A percentile compares a stretch with the other conserved stretches of the same genome.
These are phyloP conservation scores for Trichothecium sympodiale DNA, from an alignment of 2,329 filamentous ascomycete genomes.

Conservation along the genomic window DNA sequence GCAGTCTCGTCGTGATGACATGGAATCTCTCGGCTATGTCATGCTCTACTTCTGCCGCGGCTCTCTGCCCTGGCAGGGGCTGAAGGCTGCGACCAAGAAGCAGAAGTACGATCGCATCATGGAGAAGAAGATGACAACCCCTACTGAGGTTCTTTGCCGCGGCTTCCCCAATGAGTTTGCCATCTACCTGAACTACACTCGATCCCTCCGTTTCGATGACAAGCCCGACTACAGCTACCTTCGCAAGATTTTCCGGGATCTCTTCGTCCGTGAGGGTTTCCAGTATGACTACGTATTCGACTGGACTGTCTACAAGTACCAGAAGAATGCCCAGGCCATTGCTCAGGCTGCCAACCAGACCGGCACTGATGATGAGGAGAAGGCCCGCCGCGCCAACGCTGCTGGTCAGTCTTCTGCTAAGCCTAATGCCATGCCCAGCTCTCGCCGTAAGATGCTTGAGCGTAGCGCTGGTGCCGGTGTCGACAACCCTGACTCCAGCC, in stretches of 20 bases:
- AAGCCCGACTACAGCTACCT: constrained; percentile 99
- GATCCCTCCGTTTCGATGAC: constrained; percentile 96
- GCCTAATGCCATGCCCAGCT: constrained; percentile 64
- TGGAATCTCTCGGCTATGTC: constrained; percentile 97
- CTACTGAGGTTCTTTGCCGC: constrained; percentile 95
- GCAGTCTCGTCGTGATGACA: constrained; percentile 97
- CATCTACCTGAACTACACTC: constrained; percentile 99
- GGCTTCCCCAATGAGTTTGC: constrained; percentile 99
- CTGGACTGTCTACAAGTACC: constrained; percentile 99
- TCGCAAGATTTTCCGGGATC: constrained; percentile 98
- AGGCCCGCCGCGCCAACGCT: constrained; percentile 57
- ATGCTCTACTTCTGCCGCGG: constrained; percentile 99
- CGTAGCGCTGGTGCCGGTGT: constrained; percentile 45
- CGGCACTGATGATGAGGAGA: constrained; percentile 65
- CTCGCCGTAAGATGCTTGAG: constrained; percentile 76
- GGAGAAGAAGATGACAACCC: constrained; percentile 99
- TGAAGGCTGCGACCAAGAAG: constrained; percentile 98
- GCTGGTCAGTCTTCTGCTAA: constrained; percentile 54
- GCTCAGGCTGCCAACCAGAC: constrained; percentile 63
- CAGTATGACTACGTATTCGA: constrained; percentile 99
- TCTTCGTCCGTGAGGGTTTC: constrained; percentile 98
- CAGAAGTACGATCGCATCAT: constrained; percentile 99
- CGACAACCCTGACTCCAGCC: constrained; percentile 62
- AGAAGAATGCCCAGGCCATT: constrained; percentile 96
- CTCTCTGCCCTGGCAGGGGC: constrained; percentile 94